These are phyloP conservation scores for Backusella sp. DNA, from an alignment of 192 early-diverging fungal species.

Conservation along the genomic window DNA sequence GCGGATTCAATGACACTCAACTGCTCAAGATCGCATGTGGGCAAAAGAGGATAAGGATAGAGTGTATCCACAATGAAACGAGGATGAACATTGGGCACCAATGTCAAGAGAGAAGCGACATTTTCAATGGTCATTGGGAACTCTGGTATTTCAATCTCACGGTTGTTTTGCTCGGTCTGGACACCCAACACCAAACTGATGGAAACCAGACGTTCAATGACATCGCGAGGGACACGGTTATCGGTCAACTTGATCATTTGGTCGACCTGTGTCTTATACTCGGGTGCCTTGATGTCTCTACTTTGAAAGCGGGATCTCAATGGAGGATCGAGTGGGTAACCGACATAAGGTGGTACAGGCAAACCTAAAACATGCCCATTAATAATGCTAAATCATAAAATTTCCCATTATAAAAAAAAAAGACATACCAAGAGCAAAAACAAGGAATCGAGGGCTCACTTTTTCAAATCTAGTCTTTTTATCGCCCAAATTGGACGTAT, in stretches of 20 bases:
- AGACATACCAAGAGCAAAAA: constrained; percentile 60
- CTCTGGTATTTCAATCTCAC: constrained; percentile 56
- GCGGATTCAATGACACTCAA: constrained; percentile 57
- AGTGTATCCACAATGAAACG: constrained; percentile 54
- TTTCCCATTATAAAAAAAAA: constrained; percentile 1
- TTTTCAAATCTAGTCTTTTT: constrained; percentile 61
- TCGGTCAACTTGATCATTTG: constrained; percentile 43
- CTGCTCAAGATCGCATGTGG: constrained; percentile 58
- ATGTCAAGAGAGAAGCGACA: constrained; percentile 40
- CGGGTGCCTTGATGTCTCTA: constrained; percentile 57
- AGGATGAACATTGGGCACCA: constrained; percentile 45
- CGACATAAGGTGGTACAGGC: constrained; percentile 67
- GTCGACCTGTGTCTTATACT: constrained; percentile 49
- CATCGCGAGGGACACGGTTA: constrained; percentile 29
- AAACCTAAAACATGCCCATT: constrained; percentile 42
- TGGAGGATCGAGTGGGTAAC: constrained; percentile 76
- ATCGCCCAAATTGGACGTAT: constrained; percentile 39
- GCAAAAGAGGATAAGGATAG: constrained; percentile 61
- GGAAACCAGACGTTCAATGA: constrained; percentile 52
- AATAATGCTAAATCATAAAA: constrained; percentile 2
- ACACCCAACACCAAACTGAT: constrained; percentile 53
- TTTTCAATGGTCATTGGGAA: constrained; percentile 56
- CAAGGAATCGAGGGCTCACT: constrained; percentile 64
- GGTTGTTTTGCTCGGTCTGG: constrained; percentile 35
- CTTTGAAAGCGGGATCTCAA: constrained; percentile 78